Evolutionary conservation across 2,329 filamentous ascomycete species (phyloP), one percentile per base, ranked within the genome.

Genomic region (Epichloe uncinata): DNA sequence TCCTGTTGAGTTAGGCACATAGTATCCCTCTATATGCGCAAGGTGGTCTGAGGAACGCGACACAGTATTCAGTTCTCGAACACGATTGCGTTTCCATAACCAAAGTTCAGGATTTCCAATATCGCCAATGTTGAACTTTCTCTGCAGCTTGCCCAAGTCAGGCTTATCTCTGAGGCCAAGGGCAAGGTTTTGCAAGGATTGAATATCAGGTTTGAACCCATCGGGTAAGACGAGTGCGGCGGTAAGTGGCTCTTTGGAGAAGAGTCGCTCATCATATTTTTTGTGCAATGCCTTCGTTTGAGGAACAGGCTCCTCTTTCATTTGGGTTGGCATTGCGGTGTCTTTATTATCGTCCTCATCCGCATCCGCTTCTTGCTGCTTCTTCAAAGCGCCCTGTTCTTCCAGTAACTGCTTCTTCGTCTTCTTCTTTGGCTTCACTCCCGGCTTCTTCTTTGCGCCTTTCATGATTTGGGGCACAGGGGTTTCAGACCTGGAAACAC

Each of bases 1-100:
- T 35, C 93, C 93, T 9, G 88, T 88, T 0, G 75, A 54, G 57
- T 96, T 98, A 0, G 87, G 81, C 40, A 96, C 87, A 61, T 96
- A 97, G 60, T 83, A 83, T 18, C 79, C 81, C 34, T 74, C 73
- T 42, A 83, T 81, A 16, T 61, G 61, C 15, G 73, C 65, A 1
- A 73, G 59, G 4, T 55, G 60, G 26, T 63, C 54, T 37, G 56
- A 37, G 18, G 56, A 54, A 12, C 59, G 57, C 18, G 61, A 53
- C 3, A 52, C 47, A 2, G 70, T 66, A 54, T 82, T 81, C 38
- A 82, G 69, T 54, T 79, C 73, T 16, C 73, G 70, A 49, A 80
- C 67, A 8, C 75, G 74, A 55, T 77, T 73, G 42, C 73, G 73
- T 50, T 67, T 73, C 77, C 77, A 81, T 16, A 80, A 53, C 74